Evolutionary conservation across 73 alveolate genomes (phyloP).

Genomic region (Tetrahymena elliotti): DNA sequence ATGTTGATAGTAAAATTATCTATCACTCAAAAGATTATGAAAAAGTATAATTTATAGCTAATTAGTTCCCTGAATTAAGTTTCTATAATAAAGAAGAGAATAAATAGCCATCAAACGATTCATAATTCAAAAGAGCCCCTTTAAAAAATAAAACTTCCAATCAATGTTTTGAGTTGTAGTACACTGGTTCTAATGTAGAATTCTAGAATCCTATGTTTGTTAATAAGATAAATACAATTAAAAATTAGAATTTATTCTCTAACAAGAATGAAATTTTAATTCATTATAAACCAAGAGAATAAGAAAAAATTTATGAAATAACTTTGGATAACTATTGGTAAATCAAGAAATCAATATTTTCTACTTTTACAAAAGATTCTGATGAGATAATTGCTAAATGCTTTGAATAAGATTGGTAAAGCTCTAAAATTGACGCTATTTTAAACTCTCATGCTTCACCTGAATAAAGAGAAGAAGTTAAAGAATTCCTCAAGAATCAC

Average conservation of each 20-base stretch:
- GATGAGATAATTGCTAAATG: slow-evolving; percentile 61
- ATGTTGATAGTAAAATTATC: slow-evolving; percentile 4
- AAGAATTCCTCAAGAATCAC: background rate
- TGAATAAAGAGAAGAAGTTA: background rate
- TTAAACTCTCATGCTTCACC: background rate
- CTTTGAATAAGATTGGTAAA: slow-evolving; percentile 83
- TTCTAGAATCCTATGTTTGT: slow-evolving; percentile 13
- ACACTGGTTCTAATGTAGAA: background rate
- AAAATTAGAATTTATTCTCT: slow-evolving; percentile 2
- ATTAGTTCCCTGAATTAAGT: slow-evolving; percentile 2
- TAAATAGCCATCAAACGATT: background rate
- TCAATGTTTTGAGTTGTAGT: background rate
- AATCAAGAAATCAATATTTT: slow-evolving; percentile 49
- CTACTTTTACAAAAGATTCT: slow-evolving; percentile 48
- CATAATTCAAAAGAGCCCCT: background rate
- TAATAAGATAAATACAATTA: background rate
- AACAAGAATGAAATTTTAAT: background rate
- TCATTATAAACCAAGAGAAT: background rate
- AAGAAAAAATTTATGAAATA: background rate
- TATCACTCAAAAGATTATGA: background rate
- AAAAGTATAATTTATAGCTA: background rate
- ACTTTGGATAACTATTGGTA: slow-evolving; percentile 26
- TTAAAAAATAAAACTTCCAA: background rate
- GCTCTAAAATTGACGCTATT: background rate
- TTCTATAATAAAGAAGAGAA: slow-evolving; percentile 7